Base-by-base conservation (phyloP, 2,329 filamentous ascomycete species). In the Cytospora mali region DNA sequence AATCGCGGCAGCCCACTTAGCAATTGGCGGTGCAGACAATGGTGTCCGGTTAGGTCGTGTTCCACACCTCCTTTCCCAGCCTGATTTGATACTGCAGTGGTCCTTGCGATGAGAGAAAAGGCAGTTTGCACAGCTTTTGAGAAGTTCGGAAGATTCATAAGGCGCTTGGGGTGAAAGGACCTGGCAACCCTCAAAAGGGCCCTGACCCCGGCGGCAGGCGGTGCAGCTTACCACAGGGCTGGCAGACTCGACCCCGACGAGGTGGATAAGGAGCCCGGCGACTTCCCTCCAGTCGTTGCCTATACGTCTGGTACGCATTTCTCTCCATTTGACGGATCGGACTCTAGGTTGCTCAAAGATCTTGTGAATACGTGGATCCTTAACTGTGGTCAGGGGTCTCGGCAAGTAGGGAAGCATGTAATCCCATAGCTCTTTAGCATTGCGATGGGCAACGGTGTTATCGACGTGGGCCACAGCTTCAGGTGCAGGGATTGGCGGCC, bases 81-180 rank as follows among this genome's bases (percentile, higher is more conserved):
- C 16, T 25, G 42, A 49, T 23, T 65, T 63, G 39, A 60, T 48
- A 29, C 63, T 65, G 53, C 63, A 65, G 9, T 39, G 1, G 4
- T 28, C 14, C 29, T 10, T 65, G 14, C 28, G 54, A 25, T 63
- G 63, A 16, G 4, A 60, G 49, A 63, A 65, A 1, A 56, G 35
- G 39, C 63, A 65, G 27, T 65, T 65, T 7, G 63, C 63, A 39
- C 63, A 65, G 25, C 53, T 46, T 18, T 13, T 23, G 18, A 62
- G 51, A 23, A 33, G 27, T 1, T 23, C 21, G 23, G 53, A 51
- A 11, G 28, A 55, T 9, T 65, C 61, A 27, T 27, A 56, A 2
- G 61, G 23, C 13, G 49, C 63, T 1, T 28, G 13, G 14, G 18
- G 35, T 4, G 60, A 33, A 9, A 63, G 39, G 23, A 50, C 51